phyloP scores from a whole-genome alignment of 2,329 filamentous ascomycete genomes.

The Monilinia fructigena region DNA sequence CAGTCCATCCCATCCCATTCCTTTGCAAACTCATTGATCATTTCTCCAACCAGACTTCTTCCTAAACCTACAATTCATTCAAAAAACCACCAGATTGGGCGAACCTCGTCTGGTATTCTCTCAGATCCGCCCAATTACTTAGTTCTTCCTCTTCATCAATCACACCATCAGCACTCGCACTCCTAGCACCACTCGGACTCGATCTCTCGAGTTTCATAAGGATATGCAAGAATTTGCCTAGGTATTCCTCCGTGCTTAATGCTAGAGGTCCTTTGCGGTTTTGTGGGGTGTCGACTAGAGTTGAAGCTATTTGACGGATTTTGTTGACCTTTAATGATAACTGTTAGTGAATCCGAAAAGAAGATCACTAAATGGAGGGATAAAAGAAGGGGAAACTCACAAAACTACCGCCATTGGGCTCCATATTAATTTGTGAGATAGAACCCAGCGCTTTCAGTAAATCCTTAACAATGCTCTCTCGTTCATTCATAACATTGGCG shows the following conservation, averaged over 20 bases:
- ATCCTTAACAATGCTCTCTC: slow-evolving; percentile 78
- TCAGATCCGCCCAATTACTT: slow-evolving; percentile 72
- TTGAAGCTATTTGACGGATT: slow-evolving; percentile 80
- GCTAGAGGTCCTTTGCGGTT: slow-evolving; percentile 52
- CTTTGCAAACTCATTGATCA: slow-evolving; percentile 9
- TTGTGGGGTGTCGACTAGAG: slow-evolving; percentile 64
- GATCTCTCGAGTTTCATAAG: slow-evolving; percentile 65
- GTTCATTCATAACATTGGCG: slow-evolving; percentile 65
- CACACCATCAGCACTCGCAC: slow-evolving; percentile 43
- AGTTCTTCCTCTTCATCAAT: slow-evolving; percentile 76
- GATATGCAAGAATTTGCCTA: slow-evolving; percentile 71
- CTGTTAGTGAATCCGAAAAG: slow-evolving; percentile 15
- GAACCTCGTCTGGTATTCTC: slow-evolving; percentile 75
- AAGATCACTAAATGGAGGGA: neutral
- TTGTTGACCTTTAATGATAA: slow-evolving; percentile 60
- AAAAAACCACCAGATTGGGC: slow-evolving; percentile 60
- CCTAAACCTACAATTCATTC: slow-evolving; percentile 16
- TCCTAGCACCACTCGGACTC: slow-evolving; percentile 43
- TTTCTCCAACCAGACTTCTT: neutral
- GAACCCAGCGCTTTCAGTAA: slow-evolving; percentile 71
- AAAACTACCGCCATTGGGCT: slow-evolving; percentile 65
- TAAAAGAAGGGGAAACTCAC: slow-evolving; percentile 45
- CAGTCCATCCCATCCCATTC: slow-evolving; percentile 9
- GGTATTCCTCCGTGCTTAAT: slow-evolving; percentile 65
- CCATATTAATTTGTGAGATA: slow-evolving; percentile 82